These are phyloP conservation scores for Sechiopsis laciniata DNA, from an alignment of 306 rosid genomes.

Conservation along the genomic window DNA sequence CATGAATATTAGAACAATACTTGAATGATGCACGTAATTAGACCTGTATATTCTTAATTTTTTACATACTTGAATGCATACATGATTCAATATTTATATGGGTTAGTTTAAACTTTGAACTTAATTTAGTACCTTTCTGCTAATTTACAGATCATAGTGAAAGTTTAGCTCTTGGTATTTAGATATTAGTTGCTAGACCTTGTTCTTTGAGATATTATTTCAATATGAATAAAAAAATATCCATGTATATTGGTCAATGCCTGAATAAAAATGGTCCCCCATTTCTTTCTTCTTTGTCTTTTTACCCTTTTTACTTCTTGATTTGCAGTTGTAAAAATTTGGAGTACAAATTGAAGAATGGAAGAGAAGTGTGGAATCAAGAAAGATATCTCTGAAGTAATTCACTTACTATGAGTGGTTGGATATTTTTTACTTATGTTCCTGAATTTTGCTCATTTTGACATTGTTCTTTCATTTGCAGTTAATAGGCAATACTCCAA, in stretches of 20 bases:
- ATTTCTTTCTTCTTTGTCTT: not conserved
- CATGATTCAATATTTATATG: too few species aligned
- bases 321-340: slow-evolving; percentile 18
- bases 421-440: not conserved
- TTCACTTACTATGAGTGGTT: not conserved
- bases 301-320: not conserved
- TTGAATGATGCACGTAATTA: too few species aligned
- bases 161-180: not conserved
- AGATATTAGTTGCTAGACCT: not conserved
- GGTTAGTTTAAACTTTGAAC: too few species aligned
- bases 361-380: slow-evolving; percentile 49
- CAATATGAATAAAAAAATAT: not conserved
- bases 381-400: slow-evolving; percentile 65
- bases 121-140: not conserved
- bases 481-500: slow-evolving; percentile 65
- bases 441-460: not conserved
- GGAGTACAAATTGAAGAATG: slow-evolving; percentile 29
- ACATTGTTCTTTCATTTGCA: slow-evolving; percentile 18
- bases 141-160: not conserved
- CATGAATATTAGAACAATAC: too few species aligned
- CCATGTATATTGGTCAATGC: not conserved
- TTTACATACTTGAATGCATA: too few species aligned
- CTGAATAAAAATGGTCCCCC: not conserved
- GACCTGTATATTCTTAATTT: too few species aligned
- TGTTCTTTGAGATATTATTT: not conserved